Percentiles rank a stretch among this genome's conserved stretches.
Conservation (phyloP, 2,329 filamentous ascomycete species). For the Alternaria tenuissima region DNA sequence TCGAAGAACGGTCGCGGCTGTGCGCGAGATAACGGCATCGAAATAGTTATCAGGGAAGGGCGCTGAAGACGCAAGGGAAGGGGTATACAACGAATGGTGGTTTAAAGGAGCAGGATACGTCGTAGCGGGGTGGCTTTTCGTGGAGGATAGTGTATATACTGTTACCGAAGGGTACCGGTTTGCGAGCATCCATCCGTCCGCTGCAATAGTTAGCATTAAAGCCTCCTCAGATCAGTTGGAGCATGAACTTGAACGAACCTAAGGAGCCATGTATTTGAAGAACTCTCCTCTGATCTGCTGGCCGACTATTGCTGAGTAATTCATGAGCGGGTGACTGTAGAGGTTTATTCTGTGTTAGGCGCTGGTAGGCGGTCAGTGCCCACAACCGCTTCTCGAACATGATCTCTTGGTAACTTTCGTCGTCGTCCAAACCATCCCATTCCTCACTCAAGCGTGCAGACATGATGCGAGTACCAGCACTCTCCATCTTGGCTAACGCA, state of each 20-base stretch:
- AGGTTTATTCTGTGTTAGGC: conserved; percentile 39
- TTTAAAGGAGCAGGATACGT: conserved; percentile 38
- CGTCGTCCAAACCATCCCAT: conserved; percentile 39
- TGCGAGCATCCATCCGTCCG: conserved; percentile 40
- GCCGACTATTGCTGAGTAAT: conserved; percentile 29
- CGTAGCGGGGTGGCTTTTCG: conserved; percentile 28
- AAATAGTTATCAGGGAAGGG: conserved; percentile 40
- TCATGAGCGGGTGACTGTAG: conserved; percentile 39
- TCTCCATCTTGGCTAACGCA: conserved; percentile 37
- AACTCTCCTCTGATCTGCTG: conserved; percentile 32
- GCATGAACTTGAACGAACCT: conserved; percentile 17
- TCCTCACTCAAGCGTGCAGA: conserved; percentile 36
- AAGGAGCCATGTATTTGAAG: conserved; percentile 38
- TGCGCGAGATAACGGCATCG: conserved; percentile 36
- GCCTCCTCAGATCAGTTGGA: too few relatives aligned
- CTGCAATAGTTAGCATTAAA: conserved; percentile 18
- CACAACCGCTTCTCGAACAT: conserved; percentile 40
- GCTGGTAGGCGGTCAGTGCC: conserved; percentile 38
- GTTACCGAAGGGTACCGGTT: conserved; percentile 35
- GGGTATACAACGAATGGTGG: conserved; percentile 38
- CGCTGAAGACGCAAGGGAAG: conserved; percentile 29
- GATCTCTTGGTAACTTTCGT: conserved; percentile 37
- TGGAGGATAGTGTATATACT: conserved; percentile 36
- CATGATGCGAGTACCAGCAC: conserved; percentile 35
- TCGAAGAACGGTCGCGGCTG: conserved; percentile 32